These are phyloP conservation scores for Ciborinia camelliae DNA, from an alignment of 2,329 filamentous ascomycete species.

Conservation along the genomic window DNA sequence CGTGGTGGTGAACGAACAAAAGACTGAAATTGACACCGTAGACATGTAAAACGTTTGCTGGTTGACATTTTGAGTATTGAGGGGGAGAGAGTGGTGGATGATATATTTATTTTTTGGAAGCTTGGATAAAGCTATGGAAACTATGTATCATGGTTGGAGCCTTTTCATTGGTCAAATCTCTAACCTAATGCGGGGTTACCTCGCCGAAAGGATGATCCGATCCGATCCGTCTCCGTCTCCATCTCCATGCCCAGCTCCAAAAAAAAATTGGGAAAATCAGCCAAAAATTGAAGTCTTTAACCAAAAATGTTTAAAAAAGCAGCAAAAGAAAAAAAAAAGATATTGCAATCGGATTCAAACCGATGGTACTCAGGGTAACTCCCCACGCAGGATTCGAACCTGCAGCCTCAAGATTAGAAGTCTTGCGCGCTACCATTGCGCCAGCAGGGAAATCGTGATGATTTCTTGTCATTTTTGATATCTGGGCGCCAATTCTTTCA, in stretches of 20 bases:
- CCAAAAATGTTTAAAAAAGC: accelerated
- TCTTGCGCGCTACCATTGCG: slow-evolving; percentile 17
- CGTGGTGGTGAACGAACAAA: background rate
- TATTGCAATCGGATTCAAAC: background rate
- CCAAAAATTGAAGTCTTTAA: background rate
- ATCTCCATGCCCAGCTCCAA: too few species aligned
- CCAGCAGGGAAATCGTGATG: slow-evolving; percentile 6
- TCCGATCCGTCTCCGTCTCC: background rate
- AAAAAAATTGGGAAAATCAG: background rate
- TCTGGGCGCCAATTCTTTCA: accelerated
- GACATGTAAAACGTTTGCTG: slow-evolving; percentile 10
- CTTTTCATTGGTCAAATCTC: background rate
- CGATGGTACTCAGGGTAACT: background rate
- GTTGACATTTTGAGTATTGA: slow-evolving; percentile 10
- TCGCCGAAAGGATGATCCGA: background rate
- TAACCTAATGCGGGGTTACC: background rate
- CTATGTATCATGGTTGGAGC: background rate
- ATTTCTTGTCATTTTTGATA: background rate
- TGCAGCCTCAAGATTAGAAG: slow-evolving; percentile 16
- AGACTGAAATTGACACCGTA: slow-evolving; percentile 15
- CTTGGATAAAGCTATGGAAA: background rate
- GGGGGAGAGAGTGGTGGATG: slow-evolving; percentile 2
- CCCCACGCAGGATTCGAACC: slow-evolving; percentile 7
- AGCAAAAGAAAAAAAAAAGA: background rate
- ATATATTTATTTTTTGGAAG: slow-evolving; percentile 5